phyloP scores from a whole-genome alignment of 2,329 filamentous ascomycete species.

The Colletotrichum aenigma region DNA sequence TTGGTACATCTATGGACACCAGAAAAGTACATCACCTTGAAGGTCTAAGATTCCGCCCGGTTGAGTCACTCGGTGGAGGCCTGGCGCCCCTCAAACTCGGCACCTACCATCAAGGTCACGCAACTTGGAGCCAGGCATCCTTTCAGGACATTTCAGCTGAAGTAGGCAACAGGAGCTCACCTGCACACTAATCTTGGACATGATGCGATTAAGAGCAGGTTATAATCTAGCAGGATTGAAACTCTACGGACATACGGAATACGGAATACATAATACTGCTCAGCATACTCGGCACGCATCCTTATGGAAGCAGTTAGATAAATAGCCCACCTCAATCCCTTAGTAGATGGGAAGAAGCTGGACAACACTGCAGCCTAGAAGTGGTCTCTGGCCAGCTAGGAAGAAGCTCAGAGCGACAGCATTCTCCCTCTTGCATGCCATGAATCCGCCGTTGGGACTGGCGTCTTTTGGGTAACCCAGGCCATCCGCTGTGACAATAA shows the following conservation, averaged over 20 bases:
- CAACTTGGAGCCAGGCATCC: not conserved
- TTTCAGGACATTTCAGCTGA: not conserved
- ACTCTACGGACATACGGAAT: too few species aligned
- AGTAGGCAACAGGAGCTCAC: not conserved
- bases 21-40: not conserved
- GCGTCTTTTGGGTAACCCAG: not conserved
- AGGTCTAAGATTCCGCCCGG: not conserved
- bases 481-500: not conserved
- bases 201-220: not conserved
- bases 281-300: not conserved
- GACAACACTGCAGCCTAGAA: not conserved
- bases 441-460: not conserved
- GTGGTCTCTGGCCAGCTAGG: not conserved
- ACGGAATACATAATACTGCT: not conserved
- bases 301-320: not conserved
- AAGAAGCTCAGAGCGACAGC: not conserved
- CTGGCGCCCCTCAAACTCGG: not conserved
- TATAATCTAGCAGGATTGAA: not conserved
- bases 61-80: not conserved
- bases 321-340: not conserved
- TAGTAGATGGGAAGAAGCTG: not conserved
- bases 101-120: not conserved
- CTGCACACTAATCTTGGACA: not conserved
- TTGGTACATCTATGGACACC: not conserved
- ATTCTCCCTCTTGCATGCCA: not conserved